Evolutionary conservation across 306 rosid genomes (phyloP), one percentile per base, ranked within the genome.

Genomic region (Lathyrus oleraceus): DNA sequence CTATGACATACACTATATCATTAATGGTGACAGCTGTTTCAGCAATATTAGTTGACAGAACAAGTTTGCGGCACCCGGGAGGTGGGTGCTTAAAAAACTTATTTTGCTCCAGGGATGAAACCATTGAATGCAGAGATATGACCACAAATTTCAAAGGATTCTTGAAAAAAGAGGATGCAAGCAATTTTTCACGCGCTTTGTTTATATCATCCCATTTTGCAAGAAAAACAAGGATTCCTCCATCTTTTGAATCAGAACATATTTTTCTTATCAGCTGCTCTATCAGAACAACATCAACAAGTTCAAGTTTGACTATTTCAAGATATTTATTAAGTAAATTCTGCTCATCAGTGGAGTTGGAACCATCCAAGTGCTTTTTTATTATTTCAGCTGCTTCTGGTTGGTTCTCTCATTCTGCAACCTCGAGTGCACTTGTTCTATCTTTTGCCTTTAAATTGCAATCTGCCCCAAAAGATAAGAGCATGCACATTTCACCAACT

Each of bases 161-260:
- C 64, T 69, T 78, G 83, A 95, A 87, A 78, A 83, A 78, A 6
- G 86, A 83, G 66, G 88, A 80, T 30, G 61, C 62, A 19, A 84
- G 81, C 70, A 95, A 79, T 76, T 54, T 86, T 35, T 86, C 92
- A 30, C 90, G 84, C 13, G 85, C 86, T 81, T 32, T 89, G 73
- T 89, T 89, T 79, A 95, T 95, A 23, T 89, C 99, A 75, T 95
- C 97, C 99, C 99, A 95, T 40, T 97, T 97, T 27, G 97, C 88
- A 71, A 95, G 88, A 76, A 91, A 95, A 75, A 95, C 89, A 81
- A 95, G 97, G 66, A 95, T 76, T 36, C 97, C 99, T 67, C 97
- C 99, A 59, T 85, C 91, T 79, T 81, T 27, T 8, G 99, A 95
- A 79, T 86, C 96, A 64, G 15, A 47, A 59, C 95, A 91, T 83